A percentile compares a stretch with the other conserved stretches of the same genome.
phyloP scores from a whole-genome alignment of 768 basidiomycete genomes.

The Agrocybe praecox region DNA sequence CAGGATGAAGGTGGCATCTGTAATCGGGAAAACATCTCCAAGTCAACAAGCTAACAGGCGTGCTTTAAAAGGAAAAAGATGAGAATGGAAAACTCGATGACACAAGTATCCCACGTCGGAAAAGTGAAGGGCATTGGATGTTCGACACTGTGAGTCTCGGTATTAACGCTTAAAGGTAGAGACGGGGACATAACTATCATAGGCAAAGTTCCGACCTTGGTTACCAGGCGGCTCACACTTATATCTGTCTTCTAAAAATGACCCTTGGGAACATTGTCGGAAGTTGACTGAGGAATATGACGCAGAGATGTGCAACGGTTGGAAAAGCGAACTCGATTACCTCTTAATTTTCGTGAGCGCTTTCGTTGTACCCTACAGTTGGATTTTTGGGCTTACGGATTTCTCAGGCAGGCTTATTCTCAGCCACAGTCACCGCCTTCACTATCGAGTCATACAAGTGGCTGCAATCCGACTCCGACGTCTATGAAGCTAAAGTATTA shows the following conservation, averaged over 20 bases:
- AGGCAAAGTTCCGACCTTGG: background rate
- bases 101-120: background rate
- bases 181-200: too few relatives aligned
- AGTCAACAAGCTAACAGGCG: background rate
- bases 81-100: background rate
- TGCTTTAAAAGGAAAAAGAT: too few relatives aligned
- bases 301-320: constrained; percentile 9
- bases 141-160: background rate
- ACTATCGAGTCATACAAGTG: constrained; percentile 16
- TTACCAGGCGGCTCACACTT: background rate
- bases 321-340: constrained; percentile 19
- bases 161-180: too few relatives aligned
- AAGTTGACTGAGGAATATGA: constrained; percentile 2
- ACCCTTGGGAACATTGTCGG: constrained; percentile 8
- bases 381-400: too few relatives aligned
- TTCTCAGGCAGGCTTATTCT: constrained; percentile 21
- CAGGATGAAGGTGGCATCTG: background rate
- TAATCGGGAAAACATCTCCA: background rate
- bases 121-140: background rate
- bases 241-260: background rate
- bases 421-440: constrained; percentile 19
- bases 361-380: background rate
- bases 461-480: constrained; percentile 11
- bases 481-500: constrained; percentile 1
- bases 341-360: constrained; percentile 18